These are phyloP conservation scores for Cucumis sativus DNA, from an alignment of 306 rosid genomes.

Conservation along the genomic window Cucumber_9930_V3 NC_026661.2:21649501-21650000, in stretches of 20 bases:
- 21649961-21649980: not conserved
- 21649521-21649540: not conserved
- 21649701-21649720: not conserved
- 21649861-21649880: not conserved
- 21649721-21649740: not conserved
- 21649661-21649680: not conserved
- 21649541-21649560: not conserved
- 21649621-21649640: not conserved
- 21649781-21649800: slow-evolving; percentile 75
- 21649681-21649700: not conserved
- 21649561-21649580: not conserved
- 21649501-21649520: not conserved
- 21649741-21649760: slow-evolving; percentile 68
- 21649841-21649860: not conserved
- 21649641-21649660: not conserved
- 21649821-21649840: not conserved
- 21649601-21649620: not conserved
- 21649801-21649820: slow-evolving; percentile 42
- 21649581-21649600: not conserved
- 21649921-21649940: slow-evolving; percentile 1
- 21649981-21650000: not conserved
- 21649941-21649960: not conserved
- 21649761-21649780: slow-evolving; percentile 76
- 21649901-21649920: not conserved
- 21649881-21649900: not conserved